Percentiles rank a stretch among this genome's conserved stretches.
phyloP scores from a whole-genome alignment of 192 early-diverging fungal species.

The Irineochytrium annulatum region DNA sequence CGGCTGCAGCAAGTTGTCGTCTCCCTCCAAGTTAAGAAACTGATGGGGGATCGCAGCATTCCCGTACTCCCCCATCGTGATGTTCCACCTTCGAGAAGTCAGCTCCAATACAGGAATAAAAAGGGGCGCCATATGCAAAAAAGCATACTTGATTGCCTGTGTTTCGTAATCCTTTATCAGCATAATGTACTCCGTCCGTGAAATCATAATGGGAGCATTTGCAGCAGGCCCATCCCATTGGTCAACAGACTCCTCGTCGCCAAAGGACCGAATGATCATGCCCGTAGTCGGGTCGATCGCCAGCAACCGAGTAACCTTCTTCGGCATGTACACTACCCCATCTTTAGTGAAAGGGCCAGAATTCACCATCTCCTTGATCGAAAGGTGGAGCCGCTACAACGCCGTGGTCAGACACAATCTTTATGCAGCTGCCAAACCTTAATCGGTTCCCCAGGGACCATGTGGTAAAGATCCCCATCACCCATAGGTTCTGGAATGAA shows the following conservation, averaged over 20 bases:
- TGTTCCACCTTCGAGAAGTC: slow-evolving; percentile 27
- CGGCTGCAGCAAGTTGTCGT: not conserved
- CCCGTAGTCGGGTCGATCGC: slow-evolving; percentile 70
- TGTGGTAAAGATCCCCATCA: slow-evolving; percentile 62
- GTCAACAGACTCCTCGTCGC: slow-evolving; percentile 34
- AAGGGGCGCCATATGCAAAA: slow-evolving; percentile 2
- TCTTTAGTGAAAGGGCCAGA: slow-evolving; percentile 50
- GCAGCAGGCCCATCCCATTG: slow-evolving; percentile 14
- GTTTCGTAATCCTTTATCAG: slow-evolving; percentile 45
- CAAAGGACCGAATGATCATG: slow-evolving; percentile 53
- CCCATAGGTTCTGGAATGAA: slow-evolving; percentile 75
- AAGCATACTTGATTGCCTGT: slow-evolving; percentile 27
- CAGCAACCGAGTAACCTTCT: slow-evolving; percentile 60
- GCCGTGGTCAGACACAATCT: not conserved
- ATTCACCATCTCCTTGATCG: slow-evolving; percentile 68
- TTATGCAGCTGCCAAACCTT: slow-evolving; percentile 40
- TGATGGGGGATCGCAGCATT: slow-evolving; percentile 13
- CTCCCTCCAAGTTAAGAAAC: not conserved
- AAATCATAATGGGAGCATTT: slow-evolving; percentile 10
- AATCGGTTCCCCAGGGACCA: slow-evolving; percentile 45
- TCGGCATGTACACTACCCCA: slow-evolving; percentile 61
- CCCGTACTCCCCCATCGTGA: slow-evolving; percentile 39
- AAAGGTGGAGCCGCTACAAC: slow-evolving; percentile 56
- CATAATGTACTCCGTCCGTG: slow-evolving; percentile 51
- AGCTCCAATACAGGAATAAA: no score